These are phyloP conservation scores for Penicillium sclerotigenum DNA, from an alignment of 2,329 filamentous ascomycete genomes.

Conservation along the genomic window DNA sequence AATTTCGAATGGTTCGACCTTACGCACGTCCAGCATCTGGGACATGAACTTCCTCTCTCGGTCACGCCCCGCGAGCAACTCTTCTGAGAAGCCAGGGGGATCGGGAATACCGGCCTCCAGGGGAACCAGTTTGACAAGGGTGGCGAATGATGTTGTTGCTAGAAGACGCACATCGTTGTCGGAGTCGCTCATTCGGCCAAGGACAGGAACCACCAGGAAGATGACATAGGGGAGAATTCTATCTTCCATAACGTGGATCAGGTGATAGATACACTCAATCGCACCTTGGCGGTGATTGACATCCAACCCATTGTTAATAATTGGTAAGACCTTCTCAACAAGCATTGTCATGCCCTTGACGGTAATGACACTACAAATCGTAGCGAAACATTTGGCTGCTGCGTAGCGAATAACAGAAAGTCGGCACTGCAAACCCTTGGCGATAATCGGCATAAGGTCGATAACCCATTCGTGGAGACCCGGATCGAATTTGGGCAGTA, in stretches of 20 bases:
- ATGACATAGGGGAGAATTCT: constrained; percentile 95
- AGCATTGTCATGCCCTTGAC: constrained; percentile 94
- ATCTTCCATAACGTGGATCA: constrained; percentile 98
- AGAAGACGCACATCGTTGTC: constrained; percentile 93
- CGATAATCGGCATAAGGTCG: constrained; percentile 77
- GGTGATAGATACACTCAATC: constrained; percentile 91
- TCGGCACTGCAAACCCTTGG: constrained; percentile 80
- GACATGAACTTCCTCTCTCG: constrained; percentile 94
- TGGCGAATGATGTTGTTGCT: constrained; percentile 94
- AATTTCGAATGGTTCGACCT: constrained; percentile 89
- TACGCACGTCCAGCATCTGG: constrained; percentile 93
- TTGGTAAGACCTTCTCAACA: constrained; percentile 87
- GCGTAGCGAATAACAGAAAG: constrained; percentile 93
- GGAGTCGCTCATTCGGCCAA: constrained; percentile 97
- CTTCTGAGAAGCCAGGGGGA: constrained; percentile 84
- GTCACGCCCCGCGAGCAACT: constrained; percentile 84
- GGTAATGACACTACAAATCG: constrained; percentile 93
- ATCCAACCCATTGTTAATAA: constrained; percentile 86
- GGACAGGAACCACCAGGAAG: constrained; percentile 94
- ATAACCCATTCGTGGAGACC: constrained; percentile 77
- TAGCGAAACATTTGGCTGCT: constrained; percentile 95
- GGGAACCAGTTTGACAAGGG: constrained; percentile 92
- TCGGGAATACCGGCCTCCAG: constrained; percentile 97
- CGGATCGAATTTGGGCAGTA: constrained; percentile 82
- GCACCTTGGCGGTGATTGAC: constrained; percentile 87